Evolutionary conservation across 805 yeast genomes (phyloP), one percentile per base, ranked within the genome.

Genomic region (Wickerhamiella occidentalis): DNA sequence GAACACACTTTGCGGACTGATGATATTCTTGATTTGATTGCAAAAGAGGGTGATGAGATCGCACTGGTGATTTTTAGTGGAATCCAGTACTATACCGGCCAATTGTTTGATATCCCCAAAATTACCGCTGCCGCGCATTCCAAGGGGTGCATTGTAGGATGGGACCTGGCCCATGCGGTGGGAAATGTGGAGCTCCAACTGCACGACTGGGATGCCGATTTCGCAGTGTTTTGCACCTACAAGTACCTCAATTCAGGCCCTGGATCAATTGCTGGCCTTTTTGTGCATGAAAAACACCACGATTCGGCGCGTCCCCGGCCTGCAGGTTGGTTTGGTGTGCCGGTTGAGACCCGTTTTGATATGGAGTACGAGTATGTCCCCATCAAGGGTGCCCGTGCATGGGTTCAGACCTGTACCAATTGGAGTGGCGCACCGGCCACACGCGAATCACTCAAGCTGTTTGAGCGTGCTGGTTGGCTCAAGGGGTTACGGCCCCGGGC

Each of bases 281-380:
- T 77, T 58, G 80, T 88, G 35, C 79, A 88, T 61, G 81, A 78
- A 54, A 72, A 64, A 53, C 58, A 59, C 17, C 51, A 56, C 37
- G 45, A 41, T 8, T n/a, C n/a, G n/a, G 56, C 59, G 18, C 57
- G 71, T 35, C 84, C 95, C 1, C 70, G 96, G 52, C 68, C 85
- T 46, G 94, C 95, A 0, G 97, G 97, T 0, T 88, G 97, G 97
- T 88, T 96, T 96, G 96, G 96, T 1, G 88, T 86, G 60, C 78
- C 82, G 56, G 69, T 80, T 0, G 57, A 58, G 1, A 77, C 77
- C 30, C 67, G 97, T 53, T 88, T 88, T 64, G 71, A 78, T 58
- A 88, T 88, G 97, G 60, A 74, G 50, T 88, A 81, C 59, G 58
- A 70, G 25, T 88, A 85, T 57, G 80, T 80, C 48, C 95, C 96